These are phyloP conservation scores for Pseudogymnoascus sp. DNA, from an alignment of 2,329 filamentous ascomycete species.

Conservation along the genomic window DNA sequence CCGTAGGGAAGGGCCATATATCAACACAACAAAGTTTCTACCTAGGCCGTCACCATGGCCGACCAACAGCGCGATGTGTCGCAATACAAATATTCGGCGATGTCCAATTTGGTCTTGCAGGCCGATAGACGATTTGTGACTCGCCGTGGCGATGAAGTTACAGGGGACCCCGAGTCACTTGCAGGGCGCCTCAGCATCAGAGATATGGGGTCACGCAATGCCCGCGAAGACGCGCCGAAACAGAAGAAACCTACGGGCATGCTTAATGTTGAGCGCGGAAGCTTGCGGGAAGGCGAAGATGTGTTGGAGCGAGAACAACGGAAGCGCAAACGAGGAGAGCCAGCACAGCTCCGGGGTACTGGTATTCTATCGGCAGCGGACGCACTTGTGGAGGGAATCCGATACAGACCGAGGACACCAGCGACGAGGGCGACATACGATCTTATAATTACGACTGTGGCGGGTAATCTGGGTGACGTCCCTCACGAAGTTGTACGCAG, in stretches of 20 bases:
- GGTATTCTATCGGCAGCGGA: conserved; percentile 80
- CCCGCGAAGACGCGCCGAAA: conserved; percentile 70
- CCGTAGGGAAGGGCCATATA: conserved; percentile 5
- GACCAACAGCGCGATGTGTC: conserved; percentile 74
- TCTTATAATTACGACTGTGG: conserved; percentile 84
- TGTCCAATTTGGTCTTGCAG: conserved; percentile 99
- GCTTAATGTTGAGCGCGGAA: conserved; percentile 64
- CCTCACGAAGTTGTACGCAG: conserved; percentile 86
- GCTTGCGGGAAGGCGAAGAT: conserved; percentile 71
- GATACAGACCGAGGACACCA: conserved; percentile 83
- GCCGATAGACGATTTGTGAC: conserved; percentile 94
- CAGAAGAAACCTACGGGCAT: conserved; percentile 59
- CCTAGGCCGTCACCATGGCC: conserved; percentile 46
- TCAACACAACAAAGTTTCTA: conserved; percentile 5
- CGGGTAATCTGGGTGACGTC: conserved; percentile 82
- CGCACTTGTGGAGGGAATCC: conserved; percentile 80
- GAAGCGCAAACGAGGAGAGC: conserved; percentile 73
- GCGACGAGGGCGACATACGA: conserved; percentile 91
- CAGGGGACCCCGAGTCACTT: conserved; percentile 93
- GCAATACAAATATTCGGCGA: conserved; percentile 98
- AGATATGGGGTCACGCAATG: conserved; percentile 86
- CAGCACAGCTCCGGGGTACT: conserved; percentile 57
- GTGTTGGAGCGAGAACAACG: conserved; percentile 75
- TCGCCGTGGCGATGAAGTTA: conserved; percentile 86
- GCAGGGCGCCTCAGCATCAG: conserved; percentile 87